Percentiles rank a stretch among this genome's conserved stretches.
Evolutionary conservation across 768 basidiomycete species (phyloP).

Genomic region (Gloeostereum incarnatum): DNA sequence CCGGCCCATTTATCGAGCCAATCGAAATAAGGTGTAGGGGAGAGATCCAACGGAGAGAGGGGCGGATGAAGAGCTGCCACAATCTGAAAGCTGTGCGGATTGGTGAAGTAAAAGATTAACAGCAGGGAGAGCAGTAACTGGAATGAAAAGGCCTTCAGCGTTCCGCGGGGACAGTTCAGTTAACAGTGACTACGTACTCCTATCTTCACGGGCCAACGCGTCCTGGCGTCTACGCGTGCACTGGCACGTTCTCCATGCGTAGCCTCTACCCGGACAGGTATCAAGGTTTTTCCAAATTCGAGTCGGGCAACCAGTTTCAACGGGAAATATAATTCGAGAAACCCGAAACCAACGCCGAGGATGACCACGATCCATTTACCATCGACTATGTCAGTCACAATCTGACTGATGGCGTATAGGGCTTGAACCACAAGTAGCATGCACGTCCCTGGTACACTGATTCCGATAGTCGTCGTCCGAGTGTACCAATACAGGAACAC

Average conservation of each 20-base stretch:
- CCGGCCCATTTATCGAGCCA: not conserved
- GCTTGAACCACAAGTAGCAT: not conserved
- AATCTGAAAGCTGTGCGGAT: not conserved
- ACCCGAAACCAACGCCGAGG: not conserved
- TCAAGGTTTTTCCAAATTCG: not conserved
- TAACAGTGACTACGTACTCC: not conserved
- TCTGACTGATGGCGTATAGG: too few species aligned
- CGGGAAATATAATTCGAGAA: not conserved
- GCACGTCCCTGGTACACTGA: constrained; percentile 1
- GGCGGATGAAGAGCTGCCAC: not conserved
- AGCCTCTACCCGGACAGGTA: not conserved
- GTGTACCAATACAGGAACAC: constrained; percentile 6
- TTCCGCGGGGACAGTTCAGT: not conserved
- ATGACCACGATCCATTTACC: not conserved
- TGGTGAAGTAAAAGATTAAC: not conserved
- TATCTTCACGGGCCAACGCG: not conserved
- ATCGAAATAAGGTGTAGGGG: not conserved
- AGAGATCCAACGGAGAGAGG: not conserved
- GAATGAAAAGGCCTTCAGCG: not conserved
- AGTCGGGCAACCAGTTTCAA: not conserved
- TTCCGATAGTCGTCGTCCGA: not conserved
- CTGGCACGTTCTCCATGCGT: not conserved
- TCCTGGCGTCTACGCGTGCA: not conserved
- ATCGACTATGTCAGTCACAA: not conserved
- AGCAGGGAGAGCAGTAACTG: not conserved